Conservation (phyloP, 2,329 filamentous ascomycete species). For the Neurospora sp. region DNA sequence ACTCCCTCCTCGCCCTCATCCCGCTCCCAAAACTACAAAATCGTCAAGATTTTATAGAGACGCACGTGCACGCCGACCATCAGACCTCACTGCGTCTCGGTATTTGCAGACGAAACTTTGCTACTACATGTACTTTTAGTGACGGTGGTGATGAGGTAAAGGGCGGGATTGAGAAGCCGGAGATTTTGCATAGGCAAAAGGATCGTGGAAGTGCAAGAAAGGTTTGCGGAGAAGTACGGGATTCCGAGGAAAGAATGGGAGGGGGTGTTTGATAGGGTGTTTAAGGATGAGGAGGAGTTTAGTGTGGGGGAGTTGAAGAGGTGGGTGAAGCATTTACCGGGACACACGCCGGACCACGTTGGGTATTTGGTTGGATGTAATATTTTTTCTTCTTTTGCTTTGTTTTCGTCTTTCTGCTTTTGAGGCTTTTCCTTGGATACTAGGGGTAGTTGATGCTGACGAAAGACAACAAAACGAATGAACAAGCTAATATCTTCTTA, state of each 20-base stretch:
- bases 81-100: slow-evolving; percentile 39
- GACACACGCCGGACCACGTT: slow-evolving; percentile 51
- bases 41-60: slow-evolving; percentile 50
- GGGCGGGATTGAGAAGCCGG: slow-evolving; percentile 18
- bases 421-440: too few relatives aligned
- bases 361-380: slow-evolving; percentile 45
- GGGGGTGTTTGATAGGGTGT: slow-evolving; percentile 41
- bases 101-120: slow-evolving; percentile 40
- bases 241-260: slow-evolving; percentile 33
- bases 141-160: too few relatives aligned
- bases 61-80: slow-evolving; percentile 53
- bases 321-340: slow-evolving; percentile 44
- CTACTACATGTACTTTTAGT: too few relatives aligned
- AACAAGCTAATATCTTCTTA: slow-evolving; percentile 37
- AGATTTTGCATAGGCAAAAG: slow-evolving; percentile 45
- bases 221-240: slow-evolving; percentile 40
- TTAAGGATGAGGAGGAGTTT: slow-evolving; percentile 45
- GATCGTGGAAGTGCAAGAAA: slow-evolving; percentile 39
- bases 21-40: slow-evolving; percentile 33
- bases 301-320: slow-evolving; percentile 37
- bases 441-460: not conserved
- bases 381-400: not conserved
- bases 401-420: not conserved
- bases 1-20: slow-evolving; percentile 37
- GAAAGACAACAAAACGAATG: not conserved